phyloP scores from a whole-genome alignment of 352 stramenopile genomes.

The Phytophthora kernoviae region DNA sequence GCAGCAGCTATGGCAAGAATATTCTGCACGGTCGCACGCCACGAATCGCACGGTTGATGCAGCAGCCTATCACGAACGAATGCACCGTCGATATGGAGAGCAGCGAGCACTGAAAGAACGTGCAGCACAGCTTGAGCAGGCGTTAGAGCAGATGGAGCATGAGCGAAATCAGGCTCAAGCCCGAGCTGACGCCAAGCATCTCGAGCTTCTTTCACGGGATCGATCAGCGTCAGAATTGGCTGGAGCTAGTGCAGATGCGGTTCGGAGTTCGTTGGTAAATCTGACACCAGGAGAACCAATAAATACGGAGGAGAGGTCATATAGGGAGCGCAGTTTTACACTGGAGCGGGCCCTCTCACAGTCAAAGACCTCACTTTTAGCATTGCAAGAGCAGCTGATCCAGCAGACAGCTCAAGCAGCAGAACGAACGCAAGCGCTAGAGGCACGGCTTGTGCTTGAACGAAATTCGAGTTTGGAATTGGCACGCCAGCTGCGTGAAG shows the following conservation, averaged over 20 bases:
- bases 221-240: slow-evolving; percentile 9
- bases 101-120: slow-evolving; percentile 57
- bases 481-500: slow-evolving; percentile 56
- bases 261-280: slow-evolving; percentile 12
- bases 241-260: slow-evolving; percentile 5
- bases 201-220: slow-evolving; percentile 19
- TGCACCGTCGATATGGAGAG: slow-evolving; percentile 76
- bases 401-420: slow-evolving; percentile 34
- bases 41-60: slow-evolving; percentile 44
- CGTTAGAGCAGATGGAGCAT: slow-evolving; percentile 33
- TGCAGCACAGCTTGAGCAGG: slow-evolving; percentile 49
- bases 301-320: slow-evolving; percentile 41
- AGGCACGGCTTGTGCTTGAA: slow-evolving; percentile 62
- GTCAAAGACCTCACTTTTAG: slow-evolving; percentile 43
- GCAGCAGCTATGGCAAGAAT: slow-evolving; percentile 71
- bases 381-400: slow-evolving; percentile 36
- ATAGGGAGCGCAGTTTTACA: slow-evolving; percentile 56
- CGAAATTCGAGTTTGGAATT: slow-evolving; percentile 50
- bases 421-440: slow-evolving; percentile 40
- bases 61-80: slow-evolving; percentile 69
- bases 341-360: slow-evolving; percentile 56
- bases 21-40: slow-evolving; percentile 50
- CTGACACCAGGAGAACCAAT: slow-evolving; percentile 13
- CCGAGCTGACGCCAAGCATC: slow-evolving; percentile 22
- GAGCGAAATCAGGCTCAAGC: slow-evolving; percentile 46